Evolutionary conservation across 148 eudicot species (phyloP).

Genomic region (Arctostaphylos glauca): DNA sequence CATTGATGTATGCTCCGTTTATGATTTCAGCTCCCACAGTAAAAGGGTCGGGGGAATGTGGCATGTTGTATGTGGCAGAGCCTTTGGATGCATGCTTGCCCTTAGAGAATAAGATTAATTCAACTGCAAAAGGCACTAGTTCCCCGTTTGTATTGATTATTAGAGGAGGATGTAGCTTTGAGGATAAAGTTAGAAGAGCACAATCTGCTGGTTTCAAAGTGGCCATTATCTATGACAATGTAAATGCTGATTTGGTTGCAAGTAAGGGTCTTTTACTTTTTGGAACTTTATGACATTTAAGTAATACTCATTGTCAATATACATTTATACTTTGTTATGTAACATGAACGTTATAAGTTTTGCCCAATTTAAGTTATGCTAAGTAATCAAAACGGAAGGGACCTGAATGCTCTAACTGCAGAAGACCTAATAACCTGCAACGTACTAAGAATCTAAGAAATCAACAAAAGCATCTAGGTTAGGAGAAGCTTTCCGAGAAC

Average conservation of each 20-base stretch:
- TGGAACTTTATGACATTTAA: background rate
- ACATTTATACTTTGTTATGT: background rate
- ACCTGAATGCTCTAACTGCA: background rate
- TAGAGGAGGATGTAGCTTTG: conserved; percentile 89
- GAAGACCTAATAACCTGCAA: background rate
- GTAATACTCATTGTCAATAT: background rate
- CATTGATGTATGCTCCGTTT: background rate
- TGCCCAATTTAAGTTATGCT: background rate
- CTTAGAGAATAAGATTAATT: conserved; percentile 38
- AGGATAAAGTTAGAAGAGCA: conserved; percentile 77
- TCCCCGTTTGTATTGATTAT: conserved; percentile 60
- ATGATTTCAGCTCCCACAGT: conserved; percentile 62
- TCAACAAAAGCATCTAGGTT: background rate
- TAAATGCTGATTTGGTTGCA: conserved; percentile 63
- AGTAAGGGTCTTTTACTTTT: conserved; percentile 40
- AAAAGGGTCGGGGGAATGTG: conserved; percentile 57
- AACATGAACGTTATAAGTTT: background rate
- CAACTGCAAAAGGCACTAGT: conserved; percentile 20
- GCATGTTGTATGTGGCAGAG: conserved; percentile 62
- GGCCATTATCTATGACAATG: conserved; percentile 62
- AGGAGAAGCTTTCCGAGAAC: background rate
- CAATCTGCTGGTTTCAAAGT: conserved; percentile 85
- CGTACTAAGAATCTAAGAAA: background rate
- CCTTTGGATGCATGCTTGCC: conserved; percentile 79
- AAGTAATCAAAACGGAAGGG: background rate